These are phyloP conservation scores for Fusarium brachygibbosum DNA, from an alignment of 2,329 filamentous ascomycete species.

Conservation along the genomic window DNA sequence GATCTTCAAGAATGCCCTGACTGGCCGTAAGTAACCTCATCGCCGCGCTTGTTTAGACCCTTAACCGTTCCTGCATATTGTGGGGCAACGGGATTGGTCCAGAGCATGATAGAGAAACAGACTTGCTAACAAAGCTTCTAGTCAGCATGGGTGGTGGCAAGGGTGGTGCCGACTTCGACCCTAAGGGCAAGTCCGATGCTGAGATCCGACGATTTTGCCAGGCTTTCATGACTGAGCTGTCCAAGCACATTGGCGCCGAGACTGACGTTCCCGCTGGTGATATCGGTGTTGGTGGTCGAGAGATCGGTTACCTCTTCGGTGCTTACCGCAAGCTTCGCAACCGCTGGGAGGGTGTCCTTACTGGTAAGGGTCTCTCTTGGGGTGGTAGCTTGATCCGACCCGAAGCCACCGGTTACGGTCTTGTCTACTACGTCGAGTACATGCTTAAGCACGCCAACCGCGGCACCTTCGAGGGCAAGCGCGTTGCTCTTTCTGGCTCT, in stretches of 20 bases:
- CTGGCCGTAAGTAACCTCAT: slow-evolving; percentile 76
- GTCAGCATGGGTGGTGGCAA: slow-evolving; percentile 92
- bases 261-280: slow-evolving; percentile 97
- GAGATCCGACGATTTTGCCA: slow-evolving; percentile 98
- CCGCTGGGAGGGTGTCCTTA: slow-evolving; percentile 95
- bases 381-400: slow-evolving; percentile 94
- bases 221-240: slow-evolving; percentile 95
- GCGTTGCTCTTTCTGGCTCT: slow-evolving; percentile 94
- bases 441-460: slow-evolving; percentile 94
- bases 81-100: slow-evolving; percentile 14
- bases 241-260: slow-evolving; percentile 95
- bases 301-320: slow-evolving; percentile 96
- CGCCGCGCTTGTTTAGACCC: not conserved
- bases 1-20: slow-evolving; percentile 99
- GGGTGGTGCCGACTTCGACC: slow-evolving; percentile 98
- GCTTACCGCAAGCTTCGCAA: slow-evolving; percentile 90
- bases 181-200: slow-evolving; percentile 97
- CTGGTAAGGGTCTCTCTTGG: slow-evolving; percentile 94
- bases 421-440: slow-evolving; percentile 96
- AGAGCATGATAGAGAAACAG: slow-evolving; percentile 9
- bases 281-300: slow-evolving; percentile 91
- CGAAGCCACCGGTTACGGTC: slow-evolving; percentile 96
- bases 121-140: slow-evolving; percentile 43
- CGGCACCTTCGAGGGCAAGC: slow-evolving; percentile 90
- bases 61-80: slow-evolving; percentile 34